Percentiles rank a stretch among this genome's conserved stretches.
phyloP scores from a whole-genome alignment of 257 asterid species.

The Eucommia ulmoides region DNA sequence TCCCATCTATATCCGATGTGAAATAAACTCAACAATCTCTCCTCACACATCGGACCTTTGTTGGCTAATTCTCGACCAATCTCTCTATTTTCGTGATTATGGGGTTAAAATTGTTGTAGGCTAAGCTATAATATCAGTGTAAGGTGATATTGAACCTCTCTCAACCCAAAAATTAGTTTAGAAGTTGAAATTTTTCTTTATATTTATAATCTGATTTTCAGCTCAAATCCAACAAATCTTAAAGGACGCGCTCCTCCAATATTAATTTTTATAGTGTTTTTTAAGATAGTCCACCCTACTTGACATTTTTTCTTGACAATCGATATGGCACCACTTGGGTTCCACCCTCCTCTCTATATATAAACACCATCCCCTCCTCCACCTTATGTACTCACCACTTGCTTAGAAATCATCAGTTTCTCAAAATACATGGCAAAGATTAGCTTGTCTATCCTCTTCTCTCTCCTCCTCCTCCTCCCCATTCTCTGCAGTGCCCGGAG shows the following conservation, averaged over 20 bases:
- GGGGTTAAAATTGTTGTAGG: no score
- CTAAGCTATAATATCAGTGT: no score
- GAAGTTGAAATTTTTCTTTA: no score
- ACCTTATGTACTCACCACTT: not conserved
- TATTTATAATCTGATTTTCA: not conserved
- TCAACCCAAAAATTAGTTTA: no score
- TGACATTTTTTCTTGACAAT: no score
- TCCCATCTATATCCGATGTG: no score
- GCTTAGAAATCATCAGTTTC: conserved; percentile 9
- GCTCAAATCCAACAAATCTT: not conserved
- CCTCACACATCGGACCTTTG: no score
- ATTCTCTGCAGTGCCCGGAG: conserved; percentile 6
- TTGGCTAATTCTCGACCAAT: no score
- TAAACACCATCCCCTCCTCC: not conserved
- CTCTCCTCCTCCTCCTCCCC: conserved; percentile 12
- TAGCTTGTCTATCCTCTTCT: conserved; percentile 6
- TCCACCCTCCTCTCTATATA: not conserved
- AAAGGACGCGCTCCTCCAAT: not conserved
- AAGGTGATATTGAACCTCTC: no score
- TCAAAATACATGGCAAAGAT: conserved; percentile 12
- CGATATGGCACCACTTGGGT: no score
- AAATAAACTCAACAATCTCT: no score
- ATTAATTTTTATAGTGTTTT: not conserved
- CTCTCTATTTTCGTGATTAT: no score
- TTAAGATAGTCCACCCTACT: not conserved